A percentile compares a stretch with the other conserved stretches of the same genome.
These are phyloP conservation scores for Quercus lobata DNA, from an alignment of 331 rosid species.

Conservation along the genomic window DNA sequence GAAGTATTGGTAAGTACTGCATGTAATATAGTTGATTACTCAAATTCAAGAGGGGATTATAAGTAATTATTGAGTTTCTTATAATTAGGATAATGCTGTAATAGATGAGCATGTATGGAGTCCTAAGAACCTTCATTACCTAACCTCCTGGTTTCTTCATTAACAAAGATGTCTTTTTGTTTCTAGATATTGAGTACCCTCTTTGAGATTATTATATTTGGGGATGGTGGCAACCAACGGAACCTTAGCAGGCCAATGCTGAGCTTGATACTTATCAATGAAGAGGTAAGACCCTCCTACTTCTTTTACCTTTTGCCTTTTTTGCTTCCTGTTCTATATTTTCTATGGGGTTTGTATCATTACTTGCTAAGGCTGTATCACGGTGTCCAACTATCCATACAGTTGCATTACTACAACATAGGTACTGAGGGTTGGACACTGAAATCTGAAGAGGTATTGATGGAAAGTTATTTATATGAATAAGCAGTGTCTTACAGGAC, in stretches of 20 bases:
- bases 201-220: constrained; percentile 83
- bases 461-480: too few relatives aligned
- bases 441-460: too few relatives aligned
- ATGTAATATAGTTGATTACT: too few relatives aligned
- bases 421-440: too few relatives aligned
- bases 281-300: constrained; percentile 49
- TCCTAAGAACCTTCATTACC: neutral
- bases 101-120: neutral
- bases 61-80: too few relatives aligned
- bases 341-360: constrained; percentile 2
- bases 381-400: too few relatives aligned
- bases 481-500: too few relatives aligned
- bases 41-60: too few relatives aligned
- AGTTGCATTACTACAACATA: too few relatives aligned
- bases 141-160: neutral
- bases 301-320: neutral
- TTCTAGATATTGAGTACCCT: constrained; percentile 73
- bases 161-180: neutral
- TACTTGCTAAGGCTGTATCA: too few relatives aligned
- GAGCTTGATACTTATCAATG: constrained; percentile 79
- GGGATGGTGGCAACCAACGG: constrained; percentile 87
- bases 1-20: too few relatives aligned
- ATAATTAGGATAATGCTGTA: too few relatives aligned
- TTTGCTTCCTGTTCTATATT: neutral
- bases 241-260: constrained; percentile 86